Base-by-base conservation (phyloP, 805 yeast genomes). In the Dipodascus geniculatus region DNA sequence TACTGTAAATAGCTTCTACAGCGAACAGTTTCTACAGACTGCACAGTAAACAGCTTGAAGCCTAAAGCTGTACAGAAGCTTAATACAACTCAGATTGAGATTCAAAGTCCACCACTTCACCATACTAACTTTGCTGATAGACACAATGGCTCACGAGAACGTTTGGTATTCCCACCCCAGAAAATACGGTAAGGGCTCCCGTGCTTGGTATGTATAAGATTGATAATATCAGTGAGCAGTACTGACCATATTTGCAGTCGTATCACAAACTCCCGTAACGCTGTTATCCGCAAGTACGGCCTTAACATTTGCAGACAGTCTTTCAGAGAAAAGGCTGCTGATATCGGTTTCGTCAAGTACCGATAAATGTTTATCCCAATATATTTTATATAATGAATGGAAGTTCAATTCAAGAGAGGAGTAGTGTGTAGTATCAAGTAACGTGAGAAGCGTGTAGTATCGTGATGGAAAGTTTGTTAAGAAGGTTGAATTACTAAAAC, bases 121-220 rank as follows among this genome's bases (percentile, higher is more conserved):
- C 35, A 24, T 22, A n/a, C 3, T 28, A 2, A n/a, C 48, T 17
- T 20, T 42, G 22, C 4, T 20, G 42, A 44, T 49, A 66, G 73
- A 77, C 81, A 86, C 79, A 60, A 90, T 90, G 98, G 96, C 97
- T 85, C 98, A 90, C 96, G 96, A 88, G 84, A 85, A 88, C 89
- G 96, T 91, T 84, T 93, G 99, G 99, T 93, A 78, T 84, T 90
- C 98, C 76, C 99, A 93, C 96, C 99, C 99, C 84, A 88, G 98
- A 87, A 90, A 86, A 80, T 91, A 82, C 89, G 99, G 99, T 79
- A 93, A 93, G 87, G 99, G 99, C 81, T 87, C 97, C 72, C 96
- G 99, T 82, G 93, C 87, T 81, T 93, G 98, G 68, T 65, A 57
- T 31, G 67, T 61, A 42, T 20, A 17, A 22, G 16, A 3, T 24